Evolutionary conservation across 495 filamentous ascomycete species (phyloP), one percentile per base, ranked within the genome.

Genomic region (Pseudevernia furfuracea): DNA sequence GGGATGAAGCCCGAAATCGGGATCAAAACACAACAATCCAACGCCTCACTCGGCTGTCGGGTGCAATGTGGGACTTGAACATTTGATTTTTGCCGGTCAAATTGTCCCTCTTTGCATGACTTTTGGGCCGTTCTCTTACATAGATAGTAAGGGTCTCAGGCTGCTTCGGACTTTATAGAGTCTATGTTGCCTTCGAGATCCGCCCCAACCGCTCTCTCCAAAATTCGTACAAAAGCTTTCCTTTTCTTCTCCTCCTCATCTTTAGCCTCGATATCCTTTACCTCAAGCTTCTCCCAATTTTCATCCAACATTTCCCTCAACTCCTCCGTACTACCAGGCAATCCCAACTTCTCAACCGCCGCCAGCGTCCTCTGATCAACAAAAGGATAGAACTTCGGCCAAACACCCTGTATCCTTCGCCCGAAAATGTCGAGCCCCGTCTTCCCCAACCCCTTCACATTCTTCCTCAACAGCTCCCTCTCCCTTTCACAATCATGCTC

Each of bases 371-470:
- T 66, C 30, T 72, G 67, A 66, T 74, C 74, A 37, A 70, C 61
- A 58, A 74, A 76, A 10, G 73, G 71, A 66, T 71, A 74, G 11
- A 44, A 63, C 25, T 55, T 39, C 21, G 32, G 37, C 74, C 74
- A 76, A 48, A 64, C 32, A 34, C 71, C 70, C 64, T 76, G 73
- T 36, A 76, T 65, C 14, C 74, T 62, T 28, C 74, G 48, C 3
- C 64, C 64, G 55, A 76, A 76, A 43, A 76, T 74, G 25, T 73
- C 68, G 2, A 74, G 38, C 7, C 71, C 74, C 12, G 72, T 74
- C 63, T 71, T 70, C 10, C 72, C 74, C 28, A 74, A 36, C 0
- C 74, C 74, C 57, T 76, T 74, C 23, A 74, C 60, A 61, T 65
- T 64, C 25, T 44, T 66, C 59, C 68, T 70, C 37, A 71, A 32